phyloP scores from a whole-genome alignment of 148 eudicot genomes.

The Bassia scoparia region DNA sequence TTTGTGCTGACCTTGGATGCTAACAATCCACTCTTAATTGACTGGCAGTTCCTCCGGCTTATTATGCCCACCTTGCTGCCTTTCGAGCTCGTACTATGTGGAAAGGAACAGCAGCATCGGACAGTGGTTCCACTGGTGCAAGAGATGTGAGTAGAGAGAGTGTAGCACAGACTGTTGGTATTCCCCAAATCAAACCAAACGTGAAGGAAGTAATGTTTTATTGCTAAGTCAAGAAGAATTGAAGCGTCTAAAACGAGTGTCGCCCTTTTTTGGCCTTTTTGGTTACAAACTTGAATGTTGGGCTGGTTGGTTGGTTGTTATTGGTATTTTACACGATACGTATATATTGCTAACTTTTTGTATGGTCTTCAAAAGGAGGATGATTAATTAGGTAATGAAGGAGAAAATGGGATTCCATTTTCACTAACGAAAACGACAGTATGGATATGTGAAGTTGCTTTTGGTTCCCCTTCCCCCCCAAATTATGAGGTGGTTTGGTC shows the following conservation, averaged over 20 bases:
- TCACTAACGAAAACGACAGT: no score
- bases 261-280: background rate
- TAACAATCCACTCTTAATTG: background rate
- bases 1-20: background rate
- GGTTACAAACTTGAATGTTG: background rate
- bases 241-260: background rate
- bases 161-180: conserved; percentile 18
- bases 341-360: no score
- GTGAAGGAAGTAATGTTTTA: conserved; percentile 76
- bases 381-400: no score
- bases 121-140: conserved; percentile 39
- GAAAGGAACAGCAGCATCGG: conserved; percentile 39
- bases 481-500: no score
- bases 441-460: no score
- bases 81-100: conserved; percentile 74
- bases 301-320: no score
- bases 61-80: conserved; percentile 76
- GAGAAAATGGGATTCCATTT: no score
- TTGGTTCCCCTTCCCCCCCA: no score
- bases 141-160: conserved; percentile 31
- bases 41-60: conserved; percentile 69
- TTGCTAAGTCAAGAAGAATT: conserved; percentile 33
- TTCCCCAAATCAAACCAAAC: conserved; percentile 46
- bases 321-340: no score
- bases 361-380: no score